A percentile compares a stretch with the other conserved stretches of the same genome.
Evolutionary conservation across 2,329 filamentous ascomycete species (phyloP).

Genomic region (Gliomastix tumulicola): DNA sequence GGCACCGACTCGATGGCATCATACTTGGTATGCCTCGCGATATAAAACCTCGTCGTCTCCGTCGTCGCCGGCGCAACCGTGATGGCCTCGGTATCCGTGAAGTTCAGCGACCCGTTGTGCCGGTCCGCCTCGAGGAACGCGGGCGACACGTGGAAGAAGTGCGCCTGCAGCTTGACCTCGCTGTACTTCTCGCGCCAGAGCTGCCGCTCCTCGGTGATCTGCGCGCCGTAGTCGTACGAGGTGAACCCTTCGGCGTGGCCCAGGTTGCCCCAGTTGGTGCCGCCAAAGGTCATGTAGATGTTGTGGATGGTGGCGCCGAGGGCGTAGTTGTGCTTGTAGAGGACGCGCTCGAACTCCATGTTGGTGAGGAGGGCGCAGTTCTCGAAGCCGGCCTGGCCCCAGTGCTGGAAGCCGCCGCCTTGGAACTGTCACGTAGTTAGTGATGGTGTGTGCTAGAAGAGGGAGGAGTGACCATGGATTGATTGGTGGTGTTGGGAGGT

Average conservation of each 20-base stretch:
- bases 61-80: slow-evolving; percentile 4
- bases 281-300: slow-evolving; percentile 68
- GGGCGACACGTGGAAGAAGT: slow-evolving; percentile 5
- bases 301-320: slow-evolving; percentile 59
- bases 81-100: slow-evolving; percentile 2
- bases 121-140: slow-evolving; percentile 3
- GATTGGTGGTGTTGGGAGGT: too few species aligned
- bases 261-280: slow-evolving; percentile 73
- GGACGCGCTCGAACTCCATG: slow-evolving; percentile 63
- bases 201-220: slow-evolving; percentile 5
- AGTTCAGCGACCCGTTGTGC: slow-evolving; percentile 4
- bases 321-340: slow-evolving; percentile 65
- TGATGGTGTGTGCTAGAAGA: background rate
- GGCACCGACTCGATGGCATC: background rate
- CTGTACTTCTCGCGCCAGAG: slow-evolving; percentile 20
- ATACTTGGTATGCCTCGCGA: slow-evolving; percentile 4
- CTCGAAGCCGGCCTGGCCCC: slow-evolving; percentile 66
- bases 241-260: slow-evolving; percentile 49
- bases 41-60: slow-evolving; percentile 6
- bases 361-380: slow-evolving; percentile 57
- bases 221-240: slow-evolving; percentile 6
- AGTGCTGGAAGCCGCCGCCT: slow-evolving; percentile 66
- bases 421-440: slow-evolving; percentile 43
- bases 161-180: slow-evolving; percentile 6
- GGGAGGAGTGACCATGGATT: too few species aligned